Percentiles rank a stretch among this genome's conserved stretches.
Conservation (phyloP, 1,284 basidiomycete genomes). For the Volvariella surrecta region DNA sequence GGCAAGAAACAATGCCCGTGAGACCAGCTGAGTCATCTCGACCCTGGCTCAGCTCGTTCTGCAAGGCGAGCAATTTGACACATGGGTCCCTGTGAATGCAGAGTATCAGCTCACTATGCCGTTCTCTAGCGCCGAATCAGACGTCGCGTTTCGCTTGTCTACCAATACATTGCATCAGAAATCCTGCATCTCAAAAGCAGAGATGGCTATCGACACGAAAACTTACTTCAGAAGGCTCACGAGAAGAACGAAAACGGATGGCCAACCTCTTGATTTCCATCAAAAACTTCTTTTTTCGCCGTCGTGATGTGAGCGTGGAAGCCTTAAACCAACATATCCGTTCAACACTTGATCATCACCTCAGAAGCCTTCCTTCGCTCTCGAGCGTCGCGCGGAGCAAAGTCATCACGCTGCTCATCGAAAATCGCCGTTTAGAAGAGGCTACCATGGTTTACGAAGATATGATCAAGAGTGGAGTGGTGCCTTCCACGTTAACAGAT, state of each 20-base stretch:
- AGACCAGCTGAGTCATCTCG: too few relatives aligned
- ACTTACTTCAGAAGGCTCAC: neutral
- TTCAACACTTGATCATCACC: slow-evolving; percentile 1
- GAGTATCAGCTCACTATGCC: too few relatives aligned
- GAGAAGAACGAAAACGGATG: neutral
- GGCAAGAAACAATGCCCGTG: too few relatives aligned
- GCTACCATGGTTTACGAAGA: slow-evolving; percentile 31
- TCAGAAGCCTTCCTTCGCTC: neutral
- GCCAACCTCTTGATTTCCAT: neutral
- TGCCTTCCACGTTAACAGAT: slow-evolving; percentile 27
- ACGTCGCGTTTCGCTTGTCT: too few relatives aligned
- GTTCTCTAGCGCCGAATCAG: too few relatives aligned
- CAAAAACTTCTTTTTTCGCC: neutral
- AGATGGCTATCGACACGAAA: neutral
- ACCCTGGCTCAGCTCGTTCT: too few relatives aligned
- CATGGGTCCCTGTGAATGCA: too few relatives aligned
- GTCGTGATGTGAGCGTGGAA: neutral
- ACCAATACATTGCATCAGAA: too few relatives aligned
- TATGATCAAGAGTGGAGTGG: slow-evolving; percentile 32
- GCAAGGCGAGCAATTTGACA: too few relatives aligned
- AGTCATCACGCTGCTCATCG: slow-evolving; percentile 26
- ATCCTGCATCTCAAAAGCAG: too few relatives aligned
- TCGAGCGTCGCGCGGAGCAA: slow-evolving; percentile 20
- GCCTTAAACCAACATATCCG: neutral
- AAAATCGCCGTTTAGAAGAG: slow-evolving; percentile 21